Percentiles rank a stretch among this genome's conserved stretches.
phyloP scores from a whole-genome alignment of 352 stramenopile species.

The Peronospora destructor region DNA sequence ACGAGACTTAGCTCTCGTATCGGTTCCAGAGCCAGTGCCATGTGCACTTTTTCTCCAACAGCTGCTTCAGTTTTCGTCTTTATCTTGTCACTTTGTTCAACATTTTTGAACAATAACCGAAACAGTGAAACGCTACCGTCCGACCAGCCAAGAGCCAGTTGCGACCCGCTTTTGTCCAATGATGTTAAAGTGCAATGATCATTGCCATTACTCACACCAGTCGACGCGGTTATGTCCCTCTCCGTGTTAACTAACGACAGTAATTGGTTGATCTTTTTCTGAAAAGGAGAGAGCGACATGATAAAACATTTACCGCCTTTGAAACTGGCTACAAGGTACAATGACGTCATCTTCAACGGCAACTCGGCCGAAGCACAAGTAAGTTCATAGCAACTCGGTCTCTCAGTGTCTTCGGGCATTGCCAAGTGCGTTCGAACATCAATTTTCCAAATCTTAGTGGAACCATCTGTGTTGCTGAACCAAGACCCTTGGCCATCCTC shows the following conservation, averaged over 20 bases:
- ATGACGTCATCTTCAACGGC: conserved; percentile 19
- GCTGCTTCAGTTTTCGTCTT: neutral
- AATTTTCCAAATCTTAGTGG: conserved; percentile 69
- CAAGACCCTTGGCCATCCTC: conserved; percentile 17
- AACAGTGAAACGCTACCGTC: conserved; percentile 70
- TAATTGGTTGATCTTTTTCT: conserved; percentile 65
- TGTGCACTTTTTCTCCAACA: neutral
- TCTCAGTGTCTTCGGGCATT: conserved; percentile 10
- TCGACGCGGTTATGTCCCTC: conserved; percentile 19
- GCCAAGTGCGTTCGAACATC: conserved; percentile 56
- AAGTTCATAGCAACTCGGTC: conserved; percentile 48
- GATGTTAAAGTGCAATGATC: conserved; percentile 42
- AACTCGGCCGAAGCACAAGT: conserved; percentile 42
- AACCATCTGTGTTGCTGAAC: conserved; percentile 23
- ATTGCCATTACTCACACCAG: conserved; percentile 18
- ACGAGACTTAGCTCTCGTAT: conserved; percentile 55
- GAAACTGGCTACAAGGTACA: conserved; percentile 66
- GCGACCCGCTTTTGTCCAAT: conserved; percentile 41
- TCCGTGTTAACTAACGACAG: conserved; percentile 71
- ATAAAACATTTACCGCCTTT: conserved; percentile 78
- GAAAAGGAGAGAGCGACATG: conserved; percentile 48
- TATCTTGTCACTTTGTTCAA: conserved; percentile 5
- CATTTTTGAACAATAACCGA: conserved; percentile 31
- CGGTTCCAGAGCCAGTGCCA: conserved; percentile 40
- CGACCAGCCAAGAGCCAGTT: conserved; percentile 64